Conservation (phyloP, 164 flowering plant species). For the Taxillus chinensis region DNA sequence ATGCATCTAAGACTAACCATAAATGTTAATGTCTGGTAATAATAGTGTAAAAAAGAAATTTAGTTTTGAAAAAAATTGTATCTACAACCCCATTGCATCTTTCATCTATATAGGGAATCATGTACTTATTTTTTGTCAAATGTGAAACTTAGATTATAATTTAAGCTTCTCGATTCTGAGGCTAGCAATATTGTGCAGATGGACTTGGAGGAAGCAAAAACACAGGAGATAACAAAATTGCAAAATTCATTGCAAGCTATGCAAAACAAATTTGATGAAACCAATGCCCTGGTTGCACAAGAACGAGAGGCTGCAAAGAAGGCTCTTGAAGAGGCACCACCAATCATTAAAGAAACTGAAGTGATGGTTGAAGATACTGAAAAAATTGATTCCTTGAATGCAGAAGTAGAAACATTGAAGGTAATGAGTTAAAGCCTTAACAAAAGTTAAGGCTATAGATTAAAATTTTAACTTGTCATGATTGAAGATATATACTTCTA, state of each 20-base stretch:
- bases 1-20: too few relatives aligned
- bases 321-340: slow-evolving; percentile 45
- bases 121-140: too few relatives aligned
- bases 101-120: too few relatives aligned
- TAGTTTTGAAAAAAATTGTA: too few relatives aligned
- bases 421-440: slow-evolving; percentile 15
- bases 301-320: slow-evolving; percentile 42
- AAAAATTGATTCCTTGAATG: slow-evolving; percentile 31
- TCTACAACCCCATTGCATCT: too few relatives aligned
- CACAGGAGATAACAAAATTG: slow-evolving; percentile 30
- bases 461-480: not conserved
- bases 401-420: slow-evolving; percentile 39
- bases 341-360: slow-evolving; percentile 39
- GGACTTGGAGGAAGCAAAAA: slow-evolving; percentile 43
- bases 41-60: too few relatives aligned
- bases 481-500: not conserved
- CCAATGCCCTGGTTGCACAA: slow-evolving; percentile 35
- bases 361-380: slow-evolving; percentile 43
- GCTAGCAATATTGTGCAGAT: slow-evolving; percentile 22
- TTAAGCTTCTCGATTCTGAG: not conserved
- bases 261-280: slow-evolving; percentile 38
- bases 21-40: too few relatives aligned
- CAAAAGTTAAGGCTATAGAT: not conserved
- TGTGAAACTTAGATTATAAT: too few relatives aligned
- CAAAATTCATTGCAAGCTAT: slow-evolving; percentile 29